phyloP scores from a whole-genome alignment of 169 alveolate species.

The Plasmodium vivax region DNA sequence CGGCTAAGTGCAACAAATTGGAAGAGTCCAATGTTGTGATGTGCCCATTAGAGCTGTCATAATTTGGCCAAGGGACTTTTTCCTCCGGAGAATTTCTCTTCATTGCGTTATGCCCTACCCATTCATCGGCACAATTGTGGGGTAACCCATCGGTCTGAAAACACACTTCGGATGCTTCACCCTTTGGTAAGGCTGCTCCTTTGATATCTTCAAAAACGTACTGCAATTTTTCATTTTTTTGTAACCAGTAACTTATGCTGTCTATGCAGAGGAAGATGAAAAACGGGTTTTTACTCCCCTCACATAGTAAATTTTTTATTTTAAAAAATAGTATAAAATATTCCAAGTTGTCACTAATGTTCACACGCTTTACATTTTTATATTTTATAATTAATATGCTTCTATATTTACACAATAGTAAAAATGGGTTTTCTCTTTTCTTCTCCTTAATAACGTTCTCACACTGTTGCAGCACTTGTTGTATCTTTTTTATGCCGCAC shows the following conservation, averaged over 20 bases:
- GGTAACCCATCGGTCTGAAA: not conserved
- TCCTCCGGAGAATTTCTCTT: not conserved
- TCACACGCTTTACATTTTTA: slow-evolving; percentile 40
- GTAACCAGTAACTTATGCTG: slow-evolving; percentile 63
- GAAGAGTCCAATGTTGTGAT: too few relatives aligned
- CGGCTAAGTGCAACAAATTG: not conserved
- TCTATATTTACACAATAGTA: slow-evolving; percentile 73
- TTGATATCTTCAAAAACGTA: slow-evolving; percentile 32
- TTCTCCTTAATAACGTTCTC: slow-evolving; percentile 58
- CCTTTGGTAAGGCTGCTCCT: not conserved
- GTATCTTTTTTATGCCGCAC: slow-evolving; percentile 20
- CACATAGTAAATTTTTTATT: slow-evolving; percentile 43
- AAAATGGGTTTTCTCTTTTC: slow-evolving; percentile 69
- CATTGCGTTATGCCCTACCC: not conserved
- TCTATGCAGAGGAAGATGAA: slow-evolving; percentile 68
- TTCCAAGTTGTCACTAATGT: slow-evolving; percentile 34
- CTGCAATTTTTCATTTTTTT: slow-evolving; percentile 54
- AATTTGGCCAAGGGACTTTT: not conserved
- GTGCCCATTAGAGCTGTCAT: not conserved
- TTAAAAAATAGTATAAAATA: slow-evolving; percentile 69
- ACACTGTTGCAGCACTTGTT: slow-evolving; percentile 21
- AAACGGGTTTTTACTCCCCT: slow-evolving; percentile 51
- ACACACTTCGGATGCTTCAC: not conserved
- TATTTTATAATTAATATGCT: slow-evolving; percentile 72
- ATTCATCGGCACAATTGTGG: not conserved